Conservation (phyloP, 108 stramenopile genomes). For the Cyclotella sp. region DNA sequence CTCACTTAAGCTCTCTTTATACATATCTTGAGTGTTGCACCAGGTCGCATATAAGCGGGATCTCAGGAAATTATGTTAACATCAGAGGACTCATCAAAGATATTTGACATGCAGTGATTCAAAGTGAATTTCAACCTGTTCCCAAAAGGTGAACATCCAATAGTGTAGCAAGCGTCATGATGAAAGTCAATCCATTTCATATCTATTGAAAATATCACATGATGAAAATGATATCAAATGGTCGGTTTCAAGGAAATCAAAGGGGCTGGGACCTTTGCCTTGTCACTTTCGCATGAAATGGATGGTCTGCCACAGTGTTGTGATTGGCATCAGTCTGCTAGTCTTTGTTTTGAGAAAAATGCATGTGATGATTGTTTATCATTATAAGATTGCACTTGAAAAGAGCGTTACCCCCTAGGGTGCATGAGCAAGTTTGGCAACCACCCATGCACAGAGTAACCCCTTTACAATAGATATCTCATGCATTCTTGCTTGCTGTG, state of each 20-base stretch:
- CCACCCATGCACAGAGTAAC: too few relatives aligned
- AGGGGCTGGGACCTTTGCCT: constrained; percentile 70
- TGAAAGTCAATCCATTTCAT: constrained; percentile 56
- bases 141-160: constrained; percentile 39
- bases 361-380: not conserved
- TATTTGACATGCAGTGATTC: too few relatives aligned
- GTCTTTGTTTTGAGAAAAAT: constrained; percentile 7
- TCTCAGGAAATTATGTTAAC: too few relatives aligned
- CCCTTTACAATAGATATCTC: too few relatives aligned
- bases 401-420: too few relatives aligned
- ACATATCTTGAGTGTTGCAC: too few relatives aligned
- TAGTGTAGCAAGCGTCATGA: constrained; percentile 53
- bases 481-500: too few relatives aligned
- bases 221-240: constrained; percentile 40
- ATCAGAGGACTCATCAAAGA: too few relatives aligned
- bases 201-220: constrained; percentile 47
- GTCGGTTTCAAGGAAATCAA: constrained; percentile 74
- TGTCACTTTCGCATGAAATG: constrained; percentile 55
- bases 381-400: too few relatives aligned
- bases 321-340: not conserved
- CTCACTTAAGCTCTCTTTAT: too few relatives aligned
- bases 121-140: constrained; percentile 52
- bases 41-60: too few relatives aligned
- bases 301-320: constrained; percentile 35
- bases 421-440: too few relatives aligned